Evolutionary conservation across 331 rosid genomes (phyloP).

Genomic region (Spiraea crenata): DNA sequence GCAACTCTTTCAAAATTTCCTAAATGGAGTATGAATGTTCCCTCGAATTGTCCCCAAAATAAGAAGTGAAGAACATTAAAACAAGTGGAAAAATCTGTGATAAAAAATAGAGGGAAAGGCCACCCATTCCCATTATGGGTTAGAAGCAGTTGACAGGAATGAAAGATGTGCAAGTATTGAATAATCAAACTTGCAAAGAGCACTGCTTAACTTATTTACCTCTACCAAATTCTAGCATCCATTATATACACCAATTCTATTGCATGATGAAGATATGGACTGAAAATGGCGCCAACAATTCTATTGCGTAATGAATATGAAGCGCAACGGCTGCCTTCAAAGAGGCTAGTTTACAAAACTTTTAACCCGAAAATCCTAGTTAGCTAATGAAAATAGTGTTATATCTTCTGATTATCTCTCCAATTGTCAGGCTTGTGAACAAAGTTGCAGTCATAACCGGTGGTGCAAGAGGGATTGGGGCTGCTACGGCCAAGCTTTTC

Average conservation of each 20-base stretch:
- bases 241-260: background rate
- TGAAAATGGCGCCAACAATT: slow-evolving; percentile 13
- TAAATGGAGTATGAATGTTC: too few species aligned
- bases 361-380: background rate
- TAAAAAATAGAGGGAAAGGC: too few species aligned
- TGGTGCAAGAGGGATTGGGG: slow-evolving; percentile 89
- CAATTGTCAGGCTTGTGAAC: slow-evolving; percentile 41
- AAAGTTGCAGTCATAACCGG: slow-evolving; percentile 80
- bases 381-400: background rate
- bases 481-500: slow-evolving; percentile 59
- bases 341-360: slow-evolving; percentile 19
- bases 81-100: background rate
- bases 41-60: too few species aligned
- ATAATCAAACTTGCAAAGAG: slow-evolving; percentile 4
- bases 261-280: background rate
- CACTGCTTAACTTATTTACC: background rate
- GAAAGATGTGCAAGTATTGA: slow-evolving; percentile 14
- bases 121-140: slow-evolving; percentile 1
- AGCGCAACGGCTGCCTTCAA: slow-evolving; percentile 7
- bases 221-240: background rate
- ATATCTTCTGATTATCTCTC: too few species aligned
- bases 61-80: too few species aligned
- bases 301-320: background rate
- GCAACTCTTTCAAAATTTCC: too few species aligned
- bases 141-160: slow-evolving; percentile 24